A percentile compares a stretch with the other conserved stretches of the same genome.
Evolutionary conservation across 1,284 basidiomycete species (phyloP).

Genomic region (Vanrija sp.): DNA sequence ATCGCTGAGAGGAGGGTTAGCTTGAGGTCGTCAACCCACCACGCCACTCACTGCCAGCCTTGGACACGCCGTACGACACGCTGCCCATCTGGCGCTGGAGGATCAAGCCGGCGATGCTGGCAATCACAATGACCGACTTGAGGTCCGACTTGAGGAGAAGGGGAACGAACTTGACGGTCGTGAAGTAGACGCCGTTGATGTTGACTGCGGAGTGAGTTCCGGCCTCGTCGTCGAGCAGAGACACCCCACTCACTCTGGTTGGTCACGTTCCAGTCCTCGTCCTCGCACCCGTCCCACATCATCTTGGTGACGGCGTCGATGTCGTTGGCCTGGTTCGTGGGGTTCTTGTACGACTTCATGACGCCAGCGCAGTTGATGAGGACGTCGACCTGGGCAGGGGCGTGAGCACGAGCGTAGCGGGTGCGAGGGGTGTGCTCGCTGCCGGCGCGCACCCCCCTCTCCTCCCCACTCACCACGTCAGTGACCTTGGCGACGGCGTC

Average conservation of each 20-base stretch:
- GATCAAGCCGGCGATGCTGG: conserved; percentile 41
- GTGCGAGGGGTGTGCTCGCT: not conserved
- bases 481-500: conserved; percentile 28
- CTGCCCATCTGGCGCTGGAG: conserved; percentile 33
- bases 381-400: conserved; percentile 30
- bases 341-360: conserved; percentile 27
- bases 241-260: conserved; percentile 16
- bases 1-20: conserved; percentile 5
- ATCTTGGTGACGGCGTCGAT: conserved; percentile 35
- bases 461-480: conserved; percentile 9
- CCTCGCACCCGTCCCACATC: conserved; percentile 36
- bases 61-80: conserved; percentile 44
- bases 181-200: conserved; percentile 43
- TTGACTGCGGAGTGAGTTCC: conserved; percentile 19
- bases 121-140: conserved; percentile 42
- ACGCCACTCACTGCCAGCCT: conserved; percentile 24
- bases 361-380: conserved; percentile 45
- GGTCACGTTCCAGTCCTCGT: conserved; percentile 31
- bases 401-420: not conserved
- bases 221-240: not conserved
- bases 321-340: conserved; percentile 31
- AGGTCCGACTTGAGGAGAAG: conserved; percentile 38
- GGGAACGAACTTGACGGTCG: conserved; percentile 40
- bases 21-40: no score
- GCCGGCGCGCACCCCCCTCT: not conserved